These are phyloP conservation scores for Geoglossum cookeanum DNA, from an alignment of 2,329 filamentous ascomycete species.

Conservation along the genomic window DNA sequence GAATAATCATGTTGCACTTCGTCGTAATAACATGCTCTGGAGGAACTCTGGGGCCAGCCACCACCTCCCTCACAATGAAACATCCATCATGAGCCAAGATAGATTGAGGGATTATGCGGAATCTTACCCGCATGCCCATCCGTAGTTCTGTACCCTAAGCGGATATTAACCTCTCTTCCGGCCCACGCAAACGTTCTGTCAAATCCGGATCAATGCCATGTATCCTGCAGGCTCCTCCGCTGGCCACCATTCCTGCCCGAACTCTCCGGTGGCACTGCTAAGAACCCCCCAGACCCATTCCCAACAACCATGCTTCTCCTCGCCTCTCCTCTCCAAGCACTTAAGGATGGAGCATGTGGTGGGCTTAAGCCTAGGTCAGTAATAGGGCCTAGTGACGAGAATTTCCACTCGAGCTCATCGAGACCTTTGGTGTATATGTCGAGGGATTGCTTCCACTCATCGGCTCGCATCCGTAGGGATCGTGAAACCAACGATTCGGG, in stretches of 20 bases:
- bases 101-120: not conserved
- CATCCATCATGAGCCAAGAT: not conserved
- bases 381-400: slow-evolving; percentile 35
- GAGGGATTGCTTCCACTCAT: slow-evolving; percentile 28
- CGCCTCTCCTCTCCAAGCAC: slow-evolving; percentile 39
- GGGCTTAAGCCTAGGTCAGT: slow-evolving; percentile 7
- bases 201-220: not conserved
- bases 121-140: not conserved
- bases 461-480: slow-evolving; percentile 30
- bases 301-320: slow-evolving; percentile 44
- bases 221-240: not conserved
- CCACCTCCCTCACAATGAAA: no score
- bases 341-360: slow-evolving; percentile 14
- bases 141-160: not conserved
- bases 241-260: slow-evolving; percentile 9
- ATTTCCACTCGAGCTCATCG: slow-evolving; percentile 49
- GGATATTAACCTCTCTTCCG: not conserved
- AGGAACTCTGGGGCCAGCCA: no score
- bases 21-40: no score
- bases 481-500: slow-evolving; percentile 56
- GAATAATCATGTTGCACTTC: no score
- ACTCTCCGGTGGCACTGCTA: slow-evolving; percentile 40
- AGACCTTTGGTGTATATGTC: slow-evolving; percentile 48
- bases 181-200: not conserved
- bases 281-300: slow-evolving; percentile 46